Conservation (phyloP, 2,329 filamentous ascomycete species). For the Xenoacremonium recifei region DNA sequence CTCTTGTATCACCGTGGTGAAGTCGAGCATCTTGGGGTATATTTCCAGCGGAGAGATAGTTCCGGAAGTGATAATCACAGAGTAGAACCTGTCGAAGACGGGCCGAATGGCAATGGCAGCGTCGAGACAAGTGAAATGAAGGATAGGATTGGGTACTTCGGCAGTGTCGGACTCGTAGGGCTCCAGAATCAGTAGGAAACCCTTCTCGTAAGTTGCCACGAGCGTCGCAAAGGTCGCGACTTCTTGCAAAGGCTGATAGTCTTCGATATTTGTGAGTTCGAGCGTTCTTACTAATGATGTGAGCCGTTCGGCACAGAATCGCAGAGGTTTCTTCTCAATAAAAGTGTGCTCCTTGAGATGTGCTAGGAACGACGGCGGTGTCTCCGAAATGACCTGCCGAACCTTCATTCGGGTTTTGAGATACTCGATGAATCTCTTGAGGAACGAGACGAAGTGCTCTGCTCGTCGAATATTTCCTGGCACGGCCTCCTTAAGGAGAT, state of each 20-base stretch:
- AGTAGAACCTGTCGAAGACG: slow-evolving; percentile 95
- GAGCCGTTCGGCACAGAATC: slow-evolving; percentile 91
- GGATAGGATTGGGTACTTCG: slow-evolving; percentile 92
- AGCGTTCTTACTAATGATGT: slow-evolving; percentile 93
- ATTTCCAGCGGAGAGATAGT: slow-evolving; percentile 97
- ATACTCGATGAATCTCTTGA: slow-evolving; percentile 97
- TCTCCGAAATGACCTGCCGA: slow-evolving; percentile 94
- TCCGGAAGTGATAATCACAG: slow-evolving; percentile 96
- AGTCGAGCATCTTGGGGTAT: slow-evolving; percentile 98
- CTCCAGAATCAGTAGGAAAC: slow-evolving; percentile 94
- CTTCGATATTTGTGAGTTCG: slow-evolving; percentile 95
- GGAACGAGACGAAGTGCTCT: slow-evolving; percentile 91
- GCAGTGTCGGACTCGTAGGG: slow-evolving; percentile 95
- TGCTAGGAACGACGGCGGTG: slow-evolving; percentile 86
- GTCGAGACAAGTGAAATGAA: slow-evolving; percentile 95
- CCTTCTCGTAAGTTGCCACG: slow-evolving; percentile 94
- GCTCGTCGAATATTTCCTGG: slow-evolving; percentile 94
- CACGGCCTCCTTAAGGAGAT: slow-evolving; percentile 91
- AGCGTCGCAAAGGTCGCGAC: slow-evolving; percentile 96
- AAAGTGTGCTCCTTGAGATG: slow-evolving; percentile 96
- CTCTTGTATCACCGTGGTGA: slow-evolving; percentile 88
- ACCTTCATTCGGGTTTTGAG: slow-evolving; percentile 98
- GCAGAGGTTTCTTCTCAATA: slow-evolving; percentile 91
- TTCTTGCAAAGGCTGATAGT: slow-evolving; percentile 95
- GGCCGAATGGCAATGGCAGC: slow-evolving; percentile 97